Evolutionary conservation across 108 stramenopile genomes (phyloP), one percentile per base, ranked within the genome.

Genomic region (Skeletonema menzelii): DNA sequence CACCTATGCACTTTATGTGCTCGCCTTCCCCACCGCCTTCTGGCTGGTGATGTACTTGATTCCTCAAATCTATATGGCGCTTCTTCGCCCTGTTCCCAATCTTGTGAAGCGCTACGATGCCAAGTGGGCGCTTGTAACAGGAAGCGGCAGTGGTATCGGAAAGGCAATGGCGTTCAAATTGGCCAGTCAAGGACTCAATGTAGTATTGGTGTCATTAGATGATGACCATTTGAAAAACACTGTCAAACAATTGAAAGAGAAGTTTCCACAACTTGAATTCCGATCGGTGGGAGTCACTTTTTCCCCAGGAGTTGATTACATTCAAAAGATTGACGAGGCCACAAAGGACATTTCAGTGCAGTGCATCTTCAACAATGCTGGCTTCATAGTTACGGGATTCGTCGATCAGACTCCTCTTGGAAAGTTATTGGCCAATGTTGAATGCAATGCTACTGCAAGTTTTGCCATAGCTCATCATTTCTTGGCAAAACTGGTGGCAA

Each of bases 381-480:
- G 99, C 13, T 99, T 97, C 83, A 94, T 99, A 59, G 96, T 98
- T 10, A 99, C 98, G 0, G 99, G 99, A 13, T 99, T 99, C 67
- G 96, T 98, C 66, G 99, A 99, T 77, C 93, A 92, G 65, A 75
- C 96, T 8, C 91, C 96, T 0, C 60, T 97, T 34, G 88, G 83
- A 44, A 96, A 97, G 76, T 73, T 97, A 44, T 72, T 97, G 64
- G 91, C 88, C 61, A 99, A 99, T 75, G 76, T 98, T 12, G 98
- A 99, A 90, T 99, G 98, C 83, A 99, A 99, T 83, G 94, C 97
- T 27, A 98, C 97, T 0, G 96, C 98, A 2, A 76, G 90, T 31
- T 94, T 97, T 67, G 87, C 86, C 65, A 88, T 99, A 38, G 84
- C 99, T 0, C 98, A 99, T 87, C 95, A 97, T 72, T 99, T 98